Evolutionary conservation across 1,284 basidiomycete genomes (phyloP).

Genomic region (Ustilago tritici): DNA sequence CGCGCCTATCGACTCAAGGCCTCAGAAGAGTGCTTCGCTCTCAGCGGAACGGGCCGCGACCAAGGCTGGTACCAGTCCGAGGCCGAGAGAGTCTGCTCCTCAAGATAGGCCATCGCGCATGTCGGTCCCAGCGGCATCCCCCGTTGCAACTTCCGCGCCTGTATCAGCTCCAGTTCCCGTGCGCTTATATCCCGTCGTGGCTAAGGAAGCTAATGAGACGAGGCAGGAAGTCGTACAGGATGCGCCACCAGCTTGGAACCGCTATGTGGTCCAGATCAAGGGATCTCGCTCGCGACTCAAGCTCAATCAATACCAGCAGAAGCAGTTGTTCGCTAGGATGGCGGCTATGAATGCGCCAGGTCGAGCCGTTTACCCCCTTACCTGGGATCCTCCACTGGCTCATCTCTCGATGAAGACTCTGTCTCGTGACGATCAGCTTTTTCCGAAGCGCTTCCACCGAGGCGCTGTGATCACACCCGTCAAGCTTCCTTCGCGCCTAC

Average conservation of each 20-base stretch:
- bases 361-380: slow-evolving; percentile 48
- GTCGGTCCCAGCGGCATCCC: neutral
- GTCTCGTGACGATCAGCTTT: slow-evolving; percentile 60
- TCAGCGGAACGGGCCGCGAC: slow-evolving; percentile 8
- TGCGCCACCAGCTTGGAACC: slow-evolving; percentile 59
- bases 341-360: slow-evolving; percentile 40
- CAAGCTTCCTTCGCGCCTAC: slow-evolving; percentile 41
- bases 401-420: slow-evolving; percentile 56
- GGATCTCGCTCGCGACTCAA: slow-evolving; percentile 22
- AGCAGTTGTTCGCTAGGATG: slow-evolving; percentile 37
- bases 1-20: neutral
- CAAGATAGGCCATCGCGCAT: slow-evolving; percentile 14
- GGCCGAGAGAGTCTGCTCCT: slow-evolving; percentile 7
- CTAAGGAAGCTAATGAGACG: slow-evolving; percentile 48
- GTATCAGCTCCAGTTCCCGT: slow-evolving; percentile 20
- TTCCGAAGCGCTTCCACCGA: slow-evolving; percentile 58
- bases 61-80: slow-evolving; percentile 8
- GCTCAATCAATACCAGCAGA: slow-evolving; percentile 45
- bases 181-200: slow-evolving; percentile 28
- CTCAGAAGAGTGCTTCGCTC: slow-evolving; percentile 14
- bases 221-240: slow-evolving; percentile 48
- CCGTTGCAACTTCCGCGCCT: slow-evolving; percentile 11
- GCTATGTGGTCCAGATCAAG: slow-evolving; percentile 50
- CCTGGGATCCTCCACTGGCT: slow-evolving; percentile 60
- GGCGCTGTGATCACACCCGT: slow-evolving; percentile 58